phyloP scores from a whole-genome alignment of 1,284 basidiomycete species.

The Cutaneotrichosporon cyanovorans region DNA sequence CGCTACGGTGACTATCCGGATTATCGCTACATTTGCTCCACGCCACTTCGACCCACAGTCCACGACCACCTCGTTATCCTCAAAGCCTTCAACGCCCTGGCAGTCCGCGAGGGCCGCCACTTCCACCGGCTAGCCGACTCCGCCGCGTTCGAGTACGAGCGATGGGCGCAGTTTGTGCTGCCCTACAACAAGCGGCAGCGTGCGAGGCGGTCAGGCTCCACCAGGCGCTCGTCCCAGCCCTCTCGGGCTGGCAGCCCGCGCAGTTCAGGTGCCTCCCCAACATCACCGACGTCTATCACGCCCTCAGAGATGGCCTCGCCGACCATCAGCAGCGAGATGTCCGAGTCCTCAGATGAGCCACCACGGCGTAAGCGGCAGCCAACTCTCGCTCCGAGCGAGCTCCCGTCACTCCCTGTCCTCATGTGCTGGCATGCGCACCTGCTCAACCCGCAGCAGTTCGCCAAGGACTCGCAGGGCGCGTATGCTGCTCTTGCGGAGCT shows the following conservation, averaged over 20 bases:
- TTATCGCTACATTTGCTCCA: background rate
- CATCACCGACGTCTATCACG: background rate
- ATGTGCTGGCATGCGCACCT: slow-evolving; percentile 38
- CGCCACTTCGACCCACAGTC: too few species aligned
- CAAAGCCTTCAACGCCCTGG: slow-evolving; percentile 12
- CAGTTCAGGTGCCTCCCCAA: background rate
- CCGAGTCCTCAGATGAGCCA: background rate
- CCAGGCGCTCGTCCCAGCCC: background rate
- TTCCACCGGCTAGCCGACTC: slow-evolving; percentile 11
- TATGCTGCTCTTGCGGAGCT: slow-evolving; percentile 16
- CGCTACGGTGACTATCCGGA: background rate
- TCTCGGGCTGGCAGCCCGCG: background rate
- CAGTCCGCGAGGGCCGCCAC: background rate
- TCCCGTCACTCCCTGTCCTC: slow-evolving; percentile 24
- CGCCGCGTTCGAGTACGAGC: slow-evolving; percentile 19
- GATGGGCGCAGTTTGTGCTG: slow-evolving; percentile 14
- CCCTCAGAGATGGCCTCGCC: background rate
- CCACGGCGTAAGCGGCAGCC: background rate
- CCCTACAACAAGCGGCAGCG: slow-evolving; percentile 1
- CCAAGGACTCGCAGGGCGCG: slow-evolving; percentile 15
- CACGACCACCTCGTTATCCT: slow-evolving; percentile 23
- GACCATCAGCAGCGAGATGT: background rate
- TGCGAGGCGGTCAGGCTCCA: background rate
- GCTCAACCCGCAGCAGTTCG: slow-evolving; percentile 28
- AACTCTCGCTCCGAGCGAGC: slow-evolving; percentile 7